A percentile compares a stretch with the other conserved stretches of the same genome.
phyloP scores from a whole-genome alignment of 768 basidiomycete genomes.

The Gloeostereum incarnatum region DNA sequence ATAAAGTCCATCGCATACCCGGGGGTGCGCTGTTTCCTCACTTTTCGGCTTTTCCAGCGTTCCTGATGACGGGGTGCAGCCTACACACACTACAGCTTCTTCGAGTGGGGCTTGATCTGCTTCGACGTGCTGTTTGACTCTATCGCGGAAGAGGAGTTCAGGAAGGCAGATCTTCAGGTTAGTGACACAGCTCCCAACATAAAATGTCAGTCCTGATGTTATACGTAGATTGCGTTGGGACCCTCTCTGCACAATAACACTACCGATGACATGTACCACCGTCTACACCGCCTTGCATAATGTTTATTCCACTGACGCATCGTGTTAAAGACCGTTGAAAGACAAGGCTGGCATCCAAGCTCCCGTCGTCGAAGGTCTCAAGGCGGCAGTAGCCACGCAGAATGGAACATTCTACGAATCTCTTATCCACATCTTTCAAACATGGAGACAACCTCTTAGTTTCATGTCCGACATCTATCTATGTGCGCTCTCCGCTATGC shows the following conservation, averaged over 20 bases:
- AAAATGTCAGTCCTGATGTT: background rate
- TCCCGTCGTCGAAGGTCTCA: too few relatives aligned
- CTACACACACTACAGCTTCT: slow-evolving; percentile 79
- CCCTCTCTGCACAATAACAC: too few relatives aligned
- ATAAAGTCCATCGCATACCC: slow-evolving; percentile 70
- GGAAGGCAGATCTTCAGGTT: slow-evolving; percentile 43
- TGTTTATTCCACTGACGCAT: too few relatives aligned
- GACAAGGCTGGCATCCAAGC: too few relatives aligned
- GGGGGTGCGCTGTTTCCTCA: slow-evolving; percentile 60
- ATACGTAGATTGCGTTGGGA: too few relatives aligned
- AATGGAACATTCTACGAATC: too few relatives aligned
- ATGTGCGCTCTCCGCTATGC: slow-evolving; percentile 30
- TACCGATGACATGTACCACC: too few relatives aligned
- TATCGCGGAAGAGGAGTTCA: slow-evolving; percentile 51
- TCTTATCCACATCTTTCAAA: too few relatives aligned
- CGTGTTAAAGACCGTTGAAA: too few relatives aligned
- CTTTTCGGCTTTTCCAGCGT: slow-evolving; percentile 1
- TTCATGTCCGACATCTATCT: slow-evolving; percentile 44
- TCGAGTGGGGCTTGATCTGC: slow-evolving; percentile 79
- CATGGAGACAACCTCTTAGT: slow-evolving; percentile 9
- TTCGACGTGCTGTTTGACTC: slow-evolving; percentile 71
- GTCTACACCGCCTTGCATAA: too few relatives aligned
- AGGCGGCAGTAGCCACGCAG: too few relatives aligned
- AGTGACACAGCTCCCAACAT: slow-evolving; percentile 8
- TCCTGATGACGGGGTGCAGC: slow-evolving; percentile 31